A percentile compares a stretch with the other conserved stretches of the same genome.
Evolutionary conservation across 2,329 filamentous ascomycete genomes (phyloP).

Genomic region (Lachnellula suecica): DNA sequence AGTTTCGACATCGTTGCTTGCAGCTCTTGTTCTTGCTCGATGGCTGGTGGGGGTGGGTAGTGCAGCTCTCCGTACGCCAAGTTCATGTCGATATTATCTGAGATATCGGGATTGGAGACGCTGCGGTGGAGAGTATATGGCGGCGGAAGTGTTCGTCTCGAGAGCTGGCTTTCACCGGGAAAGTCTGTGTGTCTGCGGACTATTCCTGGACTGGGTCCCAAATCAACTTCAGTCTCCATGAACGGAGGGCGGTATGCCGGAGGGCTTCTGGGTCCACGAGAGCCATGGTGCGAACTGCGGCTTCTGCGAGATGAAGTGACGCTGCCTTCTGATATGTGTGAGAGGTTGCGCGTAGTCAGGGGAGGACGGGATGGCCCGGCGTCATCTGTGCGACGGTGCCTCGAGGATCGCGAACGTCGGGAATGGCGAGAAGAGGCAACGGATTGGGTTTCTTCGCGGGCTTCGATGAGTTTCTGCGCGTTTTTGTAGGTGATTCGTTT

Average conservation of each 20-base stretch:
- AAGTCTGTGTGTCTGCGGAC: conserved; percentile 29
- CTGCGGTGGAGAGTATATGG: conserved; percentile 22
- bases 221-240: conserved; percentile 20
- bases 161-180: conserved; percentile 10
- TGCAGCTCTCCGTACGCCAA: conserved; percentile 81
- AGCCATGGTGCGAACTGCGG: conserved; percentile 23
- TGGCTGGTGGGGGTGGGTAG: conserved; percentile 43
- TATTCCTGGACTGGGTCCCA: conserved; percentile 14
- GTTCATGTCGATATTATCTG: conserved; percentile 75
- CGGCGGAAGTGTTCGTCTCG: conserved; percentile 18
- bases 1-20: conserved; percentile 71
- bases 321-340: conserved; percentile 25
- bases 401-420: conserved; percentile 27
- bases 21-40: conserved; percentile 53
- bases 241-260: conserved; percentile 21
- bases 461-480: conserved; percentile 52
- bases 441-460: conserved; percentile 42
- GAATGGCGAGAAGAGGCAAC: conserved; percentile 39
- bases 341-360: conserved; percentile 25
- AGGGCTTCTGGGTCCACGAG: conserved; percentile 13
- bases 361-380: conserved; percentile 14
- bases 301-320: conserved; percentile 23
- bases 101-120: conserved; percentile 28
- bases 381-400: conserved; percentile 15
- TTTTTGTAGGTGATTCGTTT: conserved; percentile 54